Evolutionary conservation across 805 yeast species (phyloP).

Genomic region (Wickerhamomyces chaumierensis): DNA sequence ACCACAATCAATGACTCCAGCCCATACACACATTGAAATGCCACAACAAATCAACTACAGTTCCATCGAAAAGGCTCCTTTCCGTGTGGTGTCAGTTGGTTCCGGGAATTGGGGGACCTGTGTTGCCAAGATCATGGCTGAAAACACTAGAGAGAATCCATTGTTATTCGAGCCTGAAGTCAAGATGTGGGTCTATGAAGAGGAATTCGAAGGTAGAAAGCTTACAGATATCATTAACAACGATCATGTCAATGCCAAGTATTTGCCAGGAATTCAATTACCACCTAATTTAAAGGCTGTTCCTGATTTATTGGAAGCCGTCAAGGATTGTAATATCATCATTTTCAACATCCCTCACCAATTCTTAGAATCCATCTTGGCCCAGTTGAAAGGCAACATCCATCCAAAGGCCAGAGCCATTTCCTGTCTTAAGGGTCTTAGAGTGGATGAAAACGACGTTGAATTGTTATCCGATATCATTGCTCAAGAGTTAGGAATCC

Average conservation of each 20-base stretch:
- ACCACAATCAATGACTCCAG: not conserved
- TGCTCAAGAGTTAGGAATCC: constrained; percentile 63
- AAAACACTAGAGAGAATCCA: constrained; percentile 63
- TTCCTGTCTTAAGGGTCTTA: constrained; percentile 89
- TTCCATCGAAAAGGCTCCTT: constrained; percentile 22
- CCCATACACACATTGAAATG: not conserved
- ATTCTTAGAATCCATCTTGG: constrained; percentile 64
- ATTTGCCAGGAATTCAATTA: constrained; percentile 72
- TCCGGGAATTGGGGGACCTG: constrained; percentile 99
- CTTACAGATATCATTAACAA: constrained; percentile 81
- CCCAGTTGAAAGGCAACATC: constrained; percentile 65
- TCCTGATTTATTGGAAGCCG: constrained; percentile 68
- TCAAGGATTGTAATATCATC: constrained; percentile 66
- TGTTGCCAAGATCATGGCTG: constrained; percentile 88
- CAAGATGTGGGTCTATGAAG: constrained; percentile 94
- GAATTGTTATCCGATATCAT: constrained; percentile 67
- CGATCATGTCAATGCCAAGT: constrained; percentile 83
- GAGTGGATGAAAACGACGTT: constrained; percentile 72
- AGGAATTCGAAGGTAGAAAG: constrained; percentile 56
- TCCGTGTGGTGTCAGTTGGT: constrained; percentile 64
- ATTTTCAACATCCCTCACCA: constrained; percentile 95
- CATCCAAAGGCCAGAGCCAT: constrained; percentile 66
- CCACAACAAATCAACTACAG: constrained; percentile 2
- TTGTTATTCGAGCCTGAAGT: constrained; percentile 58
- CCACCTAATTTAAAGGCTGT: constrained; percentile 76